Base-by-base conservation (phyloP, 2,329 filamentous ascomycete species). In the Plenodomus biglobosus region DNA sequence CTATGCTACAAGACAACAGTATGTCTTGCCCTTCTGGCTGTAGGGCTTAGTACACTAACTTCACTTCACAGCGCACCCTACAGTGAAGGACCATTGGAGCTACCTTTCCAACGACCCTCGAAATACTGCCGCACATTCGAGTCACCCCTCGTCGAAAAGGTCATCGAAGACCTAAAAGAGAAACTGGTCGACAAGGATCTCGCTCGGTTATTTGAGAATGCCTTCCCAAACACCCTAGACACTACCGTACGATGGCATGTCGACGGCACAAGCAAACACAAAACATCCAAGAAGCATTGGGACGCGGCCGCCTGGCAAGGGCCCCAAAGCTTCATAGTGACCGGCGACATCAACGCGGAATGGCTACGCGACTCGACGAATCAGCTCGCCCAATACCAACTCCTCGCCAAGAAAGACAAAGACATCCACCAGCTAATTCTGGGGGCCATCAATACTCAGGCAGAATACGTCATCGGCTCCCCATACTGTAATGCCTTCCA, bases 401-500 rank as follows among this genome's bases (percentile, higher is more conserved):
- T 82, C 0, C 78, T 99, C 19, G 88, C 92, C 2, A 89, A 85
- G 64, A 89, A 90, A 55, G 92, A 97, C 65, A 82, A 84, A 34
- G 81, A 80, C 36, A 85, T 99, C 42, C 84, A 86, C 67, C 86
- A 82, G 53, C 77, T 99, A 44, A 90, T 99, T 20, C 77, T 95
- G 1, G 94, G 94, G 18, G 92, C 92, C 36, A 96, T 97, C 75
- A 95, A 96, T 70, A 97, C 94, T 0, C 94, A 99, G 73, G 82
- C 89, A 15, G 92, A 97, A 71, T 97, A 91, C 65, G 89, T 99
- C 36, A 96, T 97, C 53, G 84, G 90, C 64, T 91, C 88, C 1
- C 94, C 94, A 0, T 99, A 97, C 75, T 99, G 94, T 80, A 97
- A 99, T 71, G 94, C 94, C 16, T 99, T 97, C 73, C 94, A 99